These are phyloP conservation scores for Wickerhamiella slavikovae DNA, from an alignment of 805 yeast species.

Conservation along the genomic window DNA sequence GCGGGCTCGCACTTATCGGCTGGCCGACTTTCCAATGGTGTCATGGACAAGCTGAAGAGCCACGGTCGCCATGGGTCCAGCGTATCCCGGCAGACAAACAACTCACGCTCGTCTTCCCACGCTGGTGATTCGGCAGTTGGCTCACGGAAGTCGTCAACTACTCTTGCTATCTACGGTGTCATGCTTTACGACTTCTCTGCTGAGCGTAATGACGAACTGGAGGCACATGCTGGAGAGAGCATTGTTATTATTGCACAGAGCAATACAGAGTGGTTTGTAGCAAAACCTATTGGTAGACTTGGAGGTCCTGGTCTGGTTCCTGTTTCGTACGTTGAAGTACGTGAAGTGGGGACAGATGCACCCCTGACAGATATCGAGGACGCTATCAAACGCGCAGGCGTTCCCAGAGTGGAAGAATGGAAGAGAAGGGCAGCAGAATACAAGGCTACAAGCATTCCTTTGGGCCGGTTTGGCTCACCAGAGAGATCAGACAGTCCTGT, in stretches of 20 bases:
- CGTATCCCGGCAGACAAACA: conserved; percentile 7
- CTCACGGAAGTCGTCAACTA: conserved; percentile 16
- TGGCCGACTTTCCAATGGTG: background rate
- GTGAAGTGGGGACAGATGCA: conserved; percentile 50
- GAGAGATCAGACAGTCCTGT: background rate
- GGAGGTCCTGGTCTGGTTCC: conserved; percentile 98
- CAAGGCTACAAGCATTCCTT: conserved; percentile 69
- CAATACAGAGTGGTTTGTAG: conserved; percentile 93
- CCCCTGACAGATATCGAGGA: conserved; percentile 34
- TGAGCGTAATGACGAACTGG: conserved; percentile 63
- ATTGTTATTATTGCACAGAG: conserved; percentile 91
- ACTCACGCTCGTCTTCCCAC: background rate
- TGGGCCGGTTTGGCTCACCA: conserved; percentile 22
- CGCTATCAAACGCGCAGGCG: conserved; percentile 41
- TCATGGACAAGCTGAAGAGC: background rate
- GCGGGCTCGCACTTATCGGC: background rate
- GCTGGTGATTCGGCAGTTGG: background rate
- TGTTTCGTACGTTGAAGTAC: conserved; percentile 65
- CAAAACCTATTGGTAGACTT: conserved; percentile 80
- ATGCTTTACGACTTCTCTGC: conserved; percentile 77
- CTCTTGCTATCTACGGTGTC: conserved; percentile 43
- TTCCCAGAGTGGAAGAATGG: conserved; percentile 95
- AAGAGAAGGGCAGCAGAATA: conserved; percentile 75
- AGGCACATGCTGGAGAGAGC: conserved; percentile 68
- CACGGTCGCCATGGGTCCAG: conserved; percentile 8